These are phyloP conservation scores for Solanum lignicaule DNA, from an alignment of 257 asterid genomes.

Conservation along the genomic window DNA sequence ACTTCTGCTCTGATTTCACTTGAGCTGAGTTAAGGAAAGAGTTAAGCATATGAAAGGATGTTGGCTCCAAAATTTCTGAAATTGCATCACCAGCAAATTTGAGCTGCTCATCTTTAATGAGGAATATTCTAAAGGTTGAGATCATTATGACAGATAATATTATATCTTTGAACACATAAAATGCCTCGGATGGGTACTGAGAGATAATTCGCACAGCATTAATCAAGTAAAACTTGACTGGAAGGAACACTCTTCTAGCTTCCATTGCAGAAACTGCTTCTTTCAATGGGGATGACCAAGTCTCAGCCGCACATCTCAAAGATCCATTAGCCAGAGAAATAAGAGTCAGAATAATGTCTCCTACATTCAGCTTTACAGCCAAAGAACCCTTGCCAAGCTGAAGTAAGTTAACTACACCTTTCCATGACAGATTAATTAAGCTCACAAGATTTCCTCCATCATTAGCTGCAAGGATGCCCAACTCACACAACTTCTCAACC, in stretches of 20 bases:
- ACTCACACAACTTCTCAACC: conserved; percentile 60
- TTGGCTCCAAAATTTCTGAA: conserved; percentile 74
- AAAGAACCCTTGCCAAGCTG: conserved; percentile 83
- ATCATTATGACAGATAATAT: conserved; percentile 47
- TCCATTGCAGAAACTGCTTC: conserved; percentile 50
- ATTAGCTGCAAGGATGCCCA: conserved; percentile 86
- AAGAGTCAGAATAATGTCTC: conserved; percentile 51
- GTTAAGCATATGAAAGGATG: conserved; percentile 77
- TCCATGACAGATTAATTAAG: conserved; percentile 84
- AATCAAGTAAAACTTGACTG: conserved; percentile 81
- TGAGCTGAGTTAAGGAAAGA: conserved; percentile 63
- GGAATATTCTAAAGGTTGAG: conserved; percentile 57
- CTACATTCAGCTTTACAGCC: conserved; percentile 62
- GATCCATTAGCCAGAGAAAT: conserved; percentile 68
- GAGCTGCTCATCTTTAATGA: conserved; percentile 48
- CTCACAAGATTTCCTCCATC: conserved; percentile 88
- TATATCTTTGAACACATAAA: conserved; percentile 62
- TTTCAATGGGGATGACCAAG: conserved; percentile 50
- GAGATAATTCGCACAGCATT: conserved; percentile 89
- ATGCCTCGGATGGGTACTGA: conserved; percentile 64
- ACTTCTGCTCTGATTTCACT: conserved; percentile 52
- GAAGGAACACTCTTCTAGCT: conserved; percentile 88
- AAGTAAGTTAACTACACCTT: conserved; percentile 87
- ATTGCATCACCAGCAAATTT: conserved; percentile 55
- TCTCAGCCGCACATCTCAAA: conserved; percentile 61